Evolutionary conservation across 2,329 filamentous ascomycete genomes (phyloP).

Genomic region (Cadophora sp.): DNA sequence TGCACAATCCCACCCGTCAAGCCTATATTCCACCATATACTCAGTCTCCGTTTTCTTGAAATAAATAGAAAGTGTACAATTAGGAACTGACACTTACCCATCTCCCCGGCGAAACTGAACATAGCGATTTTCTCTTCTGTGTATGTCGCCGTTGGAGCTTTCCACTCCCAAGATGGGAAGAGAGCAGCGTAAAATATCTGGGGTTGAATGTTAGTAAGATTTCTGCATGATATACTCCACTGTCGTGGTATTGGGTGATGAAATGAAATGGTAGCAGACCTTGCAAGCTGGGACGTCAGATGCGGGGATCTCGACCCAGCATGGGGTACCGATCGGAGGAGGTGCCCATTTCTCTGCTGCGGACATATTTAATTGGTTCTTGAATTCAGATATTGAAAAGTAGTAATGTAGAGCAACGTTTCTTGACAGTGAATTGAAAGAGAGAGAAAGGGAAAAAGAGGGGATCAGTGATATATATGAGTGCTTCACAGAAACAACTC

Average conservation of each 20-base stretch:
- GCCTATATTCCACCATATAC: neutral
- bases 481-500: neutral
- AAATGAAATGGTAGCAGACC: slow-evolving; percentile 6
- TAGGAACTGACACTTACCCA: slow-evolving; percentile 2
- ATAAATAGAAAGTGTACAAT: too few species aligned
- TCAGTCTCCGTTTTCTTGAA: neutral
- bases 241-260: neutral
- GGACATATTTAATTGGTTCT: slow-evolving; percentile 3
- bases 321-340: slow-evolving; percentile 23
- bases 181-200: slow-evolving; percentile 29
- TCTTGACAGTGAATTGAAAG: too few species aligned
- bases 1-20: slow-evolving; percentile 10
- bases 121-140: slow-evolving; percentile 24
- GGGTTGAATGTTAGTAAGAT: neutral
- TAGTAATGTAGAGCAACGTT: neutral
- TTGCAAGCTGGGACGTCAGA: slow-evolving; percentile 26
- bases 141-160: slow-evolving; percentile 23
- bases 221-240: too few species aligned
- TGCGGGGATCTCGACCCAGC: slow-evolving; percentile 31
- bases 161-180: slow-evolving; percentile 30
- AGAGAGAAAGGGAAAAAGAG: too few species aligned
- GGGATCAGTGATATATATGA: too few species aligned
- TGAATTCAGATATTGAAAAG: neutral
- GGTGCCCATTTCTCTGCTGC: slow-evolving; percentile 23
- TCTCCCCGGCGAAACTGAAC: slow-evolving; percentile 17